Evolutionary conservation across 148 eudicot species (phyloP).

Genomic region (Rhododendron molle): DNA sequence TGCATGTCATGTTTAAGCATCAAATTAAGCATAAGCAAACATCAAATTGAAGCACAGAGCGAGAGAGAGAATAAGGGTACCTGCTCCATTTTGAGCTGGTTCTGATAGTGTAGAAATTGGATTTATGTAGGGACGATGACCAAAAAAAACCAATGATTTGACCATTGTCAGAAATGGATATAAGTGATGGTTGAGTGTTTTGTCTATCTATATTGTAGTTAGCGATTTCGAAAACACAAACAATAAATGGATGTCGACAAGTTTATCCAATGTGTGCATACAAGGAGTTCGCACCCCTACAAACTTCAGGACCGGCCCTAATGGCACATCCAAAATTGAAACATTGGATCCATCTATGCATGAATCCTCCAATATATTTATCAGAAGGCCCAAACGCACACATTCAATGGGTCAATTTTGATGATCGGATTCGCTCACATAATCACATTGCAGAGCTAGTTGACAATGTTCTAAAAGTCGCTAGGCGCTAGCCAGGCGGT

Average conservation of each 20-base stretch:
- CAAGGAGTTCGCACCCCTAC: background rate
- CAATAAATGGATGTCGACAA: background rate
- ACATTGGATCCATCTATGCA: background rate
- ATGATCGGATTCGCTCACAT: background rate
- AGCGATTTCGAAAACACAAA: background rate
- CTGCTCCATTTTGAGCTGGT: background rate
- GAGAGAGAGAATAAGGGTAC: background rate
- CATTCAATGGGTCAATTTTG: background rate
- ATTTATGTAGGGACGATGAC: background rate
- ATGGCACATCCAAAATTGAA: background rate
- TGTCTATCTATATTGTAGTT: background rate
- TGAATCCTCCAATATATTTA: background rate
- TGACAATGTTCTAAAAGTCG: too few species aligned
- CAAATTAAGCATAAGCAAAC: too few species aligned
- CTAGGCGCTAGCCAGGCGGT: too few species aligned
- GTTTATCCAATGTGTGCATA: background rate
- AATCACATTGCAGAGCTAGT: background rate
- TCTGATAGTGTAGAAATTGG: background rate
- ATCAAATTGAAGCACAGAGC: too few species aligned
- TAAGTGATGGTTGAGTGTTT: background rate
- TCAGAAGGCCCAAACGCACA: background rate
- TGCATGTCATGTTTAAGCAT: too few species aligned
- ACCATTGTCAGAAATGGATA: background rate
- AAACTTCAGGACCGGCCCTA: background rate
- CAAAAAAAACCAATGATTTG: too few species aligned